A percentile compares a stretch with the other conserved stretches of the same genome.
These are phyloP conservation scores for Rosellinia necatrix DNA, from an alignment of 2,329 filamentous ascomycete genomes.

Conservation along the genomic window DNA sequence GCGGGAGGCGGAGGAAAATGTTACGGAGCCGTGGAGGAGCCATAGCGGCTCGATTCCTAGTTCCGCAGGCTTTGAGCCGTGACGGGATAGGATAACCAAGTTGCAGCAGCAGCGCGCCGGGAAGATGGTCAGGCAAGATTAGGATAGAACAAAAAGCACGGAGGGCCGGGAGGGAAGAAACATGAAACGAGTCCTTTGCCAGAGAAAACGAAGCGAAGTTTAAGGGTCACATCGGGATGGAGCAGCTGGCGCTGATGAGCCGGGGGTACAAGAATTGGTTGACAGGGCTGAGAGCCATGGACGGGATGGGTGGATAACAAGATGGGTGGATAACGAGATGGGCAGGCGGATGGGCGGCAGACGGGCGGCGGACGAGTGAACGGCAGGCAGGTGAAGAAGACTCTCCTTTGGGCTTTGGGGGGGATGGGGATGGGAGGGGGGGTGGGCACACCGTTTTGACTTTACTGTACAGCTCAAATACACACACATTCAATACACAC, in stretches of 20 bases:
- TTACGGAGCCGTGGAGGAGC: constrained; percentile 38
- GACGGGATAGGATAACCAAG: constrained; percentile 8
- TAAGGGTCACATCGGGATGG: constrained; percentile 27
- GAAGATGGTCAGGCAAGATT: constrained; percentile 18
- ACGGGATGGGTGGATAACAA: neutral
- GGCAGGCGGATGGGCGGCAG: neutral
- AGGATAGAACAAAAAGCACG: constrained; percentile 22
- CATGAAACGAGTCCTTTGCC: constrained; percentile 29
- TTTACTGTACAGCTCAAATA: too few relatives aligned
- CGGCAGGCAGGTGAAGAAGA: neutral
- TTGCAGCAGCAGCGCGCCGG: neutral
- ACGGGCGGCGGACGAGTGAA: neutral
- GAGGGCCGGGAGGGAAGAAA: constrained; percentile 23
- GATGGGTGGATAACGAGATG: neutral
- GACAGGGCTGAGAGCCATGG: constrained; percentile 33
- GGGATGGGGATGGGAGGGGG: too few relatives aligned
- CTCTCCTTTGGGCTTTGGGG: constrained; percentile 2
- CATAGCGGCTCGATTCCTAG: constrained; percentile 37
- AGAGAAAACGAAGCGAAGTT: constrained; percentile 33
- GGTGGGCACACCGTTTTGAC: constrained; percentile 6
- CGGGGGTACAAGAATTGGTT: constrained; percentile 18
- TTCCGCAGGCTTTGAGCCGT: constrained; percentile 11
- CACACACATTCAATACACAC: neutral
- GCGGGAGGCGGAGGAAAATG: constrained; percentile 45
- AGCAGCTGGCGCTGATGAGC: constrained; percentile 22